Evolutionary conservation across 257 asterid species (phyloP).

Genomic region (Knoxia roxburghii): DNA sequence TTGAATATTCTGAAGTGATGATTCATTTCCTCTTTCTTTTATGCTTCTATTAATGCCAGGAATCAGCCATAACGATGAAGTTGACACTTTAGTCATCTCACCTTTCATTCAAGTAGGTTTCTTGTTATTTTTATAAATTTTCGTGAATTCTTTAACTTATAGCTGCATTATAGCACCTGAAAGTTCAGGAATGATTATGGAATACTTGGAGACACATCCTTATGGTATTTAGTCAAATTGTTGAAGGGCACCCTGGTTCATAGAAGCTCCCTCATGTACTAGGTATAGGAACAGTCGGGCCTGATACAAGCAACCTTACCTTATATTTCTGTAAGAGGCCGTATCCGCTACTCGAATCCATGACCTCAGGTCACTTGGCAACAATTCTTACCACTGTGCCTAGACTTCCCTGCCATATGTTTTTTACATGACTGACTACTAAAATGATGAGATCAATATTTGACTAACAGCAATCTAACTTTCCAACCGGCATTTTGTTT

Average conservation of each 20-base stretch:
- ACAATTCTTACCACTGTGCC: no score
- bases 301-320: no score
- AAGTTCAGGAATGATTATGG: neutral
- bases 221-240: neutral
- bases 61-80: conserved; percentile 87
- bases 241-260: no score
- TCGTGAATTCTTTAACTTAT: conserved; percentile 5
- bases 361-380: no score
- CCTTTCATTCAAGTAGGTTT: conserved; percentile 72
- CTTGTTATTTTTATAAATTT: neutral
- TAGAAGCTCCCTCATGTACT: no score
- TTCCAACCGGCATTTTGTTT: neutral
- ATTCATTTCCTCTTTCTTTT: neutral
- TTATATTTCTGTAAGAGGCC: no score
- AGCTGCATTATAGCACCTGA: neutral
- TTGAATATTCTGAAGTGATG: no score
- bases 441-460: neutral
- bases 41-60: conserved; percentile 41
- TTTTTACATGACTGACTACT: no score
- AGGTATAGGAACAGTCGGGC: no score
- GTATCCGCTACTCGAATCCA: no score
- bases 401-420: no score
- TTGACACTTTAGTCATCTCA: conserved; percentile 51
- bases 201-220: neutral
- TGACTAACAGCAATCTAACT: neutral